phyloP scores from a whole-genome alignment of 2,329 filamentous ascomycete species.

The Arthrobotrys musiformis region DNA sequence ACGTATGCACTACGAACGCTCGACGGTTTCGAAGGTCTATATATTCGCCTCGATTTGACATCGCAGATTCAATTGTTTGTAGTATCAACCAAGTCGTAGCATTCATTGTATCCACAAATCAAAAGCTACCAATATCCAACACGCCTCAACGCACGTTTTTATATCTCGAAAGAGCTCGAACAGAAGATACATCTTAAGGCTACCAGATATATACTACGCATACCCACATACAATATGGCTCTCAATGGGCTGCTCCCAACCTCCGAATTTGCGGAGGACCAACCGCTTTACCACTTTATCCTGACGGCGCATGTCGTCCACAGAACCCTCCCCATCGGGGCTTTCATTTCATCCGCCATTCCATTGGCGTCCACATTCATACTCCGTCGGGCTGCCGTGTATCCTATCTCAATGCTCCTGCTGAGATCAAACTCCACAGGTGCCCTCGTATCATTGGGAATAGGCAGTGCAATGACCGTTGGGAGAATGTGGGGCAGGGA shows the following conservation, averaged over 20 bases:
- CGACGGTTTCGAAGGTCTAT: not conserved
- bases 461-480: slow-evolving; percentile 64
- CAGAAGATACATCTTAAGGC: not conserved
- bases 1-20: not conserved
- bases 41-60: not conserved
- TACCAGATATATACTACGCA: not conserved
- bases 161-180: not conserved
- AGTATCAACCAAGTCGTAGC: too few relatives aligned
- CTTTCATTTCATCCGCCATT: slow-evolving; percentile 65
- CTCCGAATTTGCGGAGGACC: slow-evolving; percentile 72
- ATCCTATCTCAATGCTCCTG: slow-evolving; percentile 61
- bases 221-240: slow-evolving; percentile 24
- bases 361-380: slow-evolving; percentile 61
- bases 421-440: slow-evolving; percentile 66
- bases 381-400: slow-evolving; percentile 58
- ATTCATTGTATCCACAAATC: not conserved
- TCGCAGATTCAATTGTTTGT: not conserved
- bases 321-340: slow-evolving; percentile 68
- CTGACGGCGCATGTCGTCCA: slow-evolving; percentile 71
- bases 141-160: slow-evolving; percentile 7
- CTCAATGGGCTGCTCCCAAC: slow-evolving; percentile 39
- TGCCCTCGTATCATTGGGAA: slow-evolving; percentile 65
- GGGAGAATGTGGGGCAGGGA: slow-evolving; percentile 69
- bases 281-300: slow-evolving; percentile 68
- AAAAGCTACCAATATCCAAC: not conserved